Conservation (phyloP, 2,329 filamentous ascomycete genomes). For the Metarhizium guizhouense region DNA sequence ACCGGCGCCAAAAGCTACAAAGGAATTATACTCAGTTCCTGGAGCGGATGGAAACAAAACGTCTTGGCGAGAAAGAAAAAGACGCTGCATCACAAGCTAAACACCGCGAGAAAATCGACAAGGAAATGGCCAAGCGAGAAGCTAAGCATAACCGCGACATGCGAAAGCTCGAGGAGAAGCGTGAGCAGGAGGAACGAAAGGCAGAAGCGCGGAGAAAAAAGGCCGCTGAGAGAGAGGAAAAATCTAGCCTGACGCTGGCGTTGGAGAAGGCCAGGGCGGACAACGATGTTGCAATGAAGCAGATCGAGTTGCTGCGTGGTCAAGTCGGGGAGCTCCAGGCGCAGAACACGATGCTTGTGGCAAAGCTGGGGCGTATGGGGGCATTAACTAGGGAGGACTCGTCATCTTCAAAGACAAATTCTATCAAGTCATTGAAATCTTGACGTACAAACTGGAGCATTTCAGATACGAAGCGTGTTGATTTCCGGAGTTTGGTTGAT, state of each 20-base stretch:
- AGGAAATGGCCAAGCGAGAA: constrained; percentile 55
- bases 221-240: constrained; percentile 44
- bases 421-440: constrained; percentile 4
- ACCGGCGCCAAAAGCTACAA: constrained; percentile 52
- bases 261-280: constrained; percentile 43
- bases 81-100: constrained; percentile 45
- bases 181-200: constrained; percentile 52
- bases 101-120: constrained; percentile 53
- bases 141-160: constrained; percentile 58
- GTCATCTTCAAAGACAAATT: constrained; percentile 1
- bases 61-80: constrained; percentile 37
- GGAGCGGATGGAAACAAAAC: constrained; percentile 35
- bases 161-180: constrained; percentile 54
- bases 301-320: constrained; percentile 44
- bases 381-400: constrained; percentile 23
- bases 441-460: neutral
- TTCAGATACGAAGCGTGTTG: neutral
- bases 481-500: neutral
- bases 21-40: constrained; percentile 50
- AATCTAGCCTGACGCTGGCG: constrained; percentile 37
- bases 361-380: constrained; percentile 38
- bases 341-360: constrained; percentile 51
- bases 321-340: constrained; percentile 50
- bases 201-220: constrained; percentile 43
- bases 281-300: constrained; percentile 40